Evolutionary conservation across 305 asterid species (phyloP).

Genomic region (Euphrasia arctica): DNA sequence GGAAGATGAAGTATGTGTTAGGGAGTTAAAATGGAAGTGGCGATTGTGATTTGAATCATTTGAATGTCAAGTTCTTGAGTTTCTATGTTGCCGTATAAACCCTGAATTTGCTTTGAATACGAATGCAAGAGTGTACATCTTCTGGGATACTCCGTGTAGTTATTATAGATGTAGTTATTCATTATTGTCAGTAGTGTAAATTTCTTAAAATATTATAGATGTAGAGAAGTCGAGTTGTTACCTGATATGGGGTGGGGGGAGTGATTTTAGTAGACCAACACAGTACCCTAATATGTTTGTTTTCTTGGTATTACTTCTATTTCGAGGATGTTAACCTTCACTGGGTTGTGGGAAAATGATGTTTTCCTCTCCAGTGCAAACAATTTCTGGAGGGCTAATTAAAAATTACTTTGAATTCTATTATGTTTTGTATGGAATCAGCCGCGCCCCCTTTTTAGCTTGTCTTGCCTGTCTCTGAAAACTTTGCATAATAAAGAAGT

Average conservation of each 20-base stretch:
- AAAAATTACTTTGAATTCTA: background rate
- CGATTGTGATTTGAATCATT: constrained; percentile 7
- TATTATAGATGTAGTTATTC: background rate
- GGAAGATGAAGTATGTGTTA: constrained; percentile 16
- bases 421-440: constrained; percentile 4
- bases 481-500: constrained; percentile 9
- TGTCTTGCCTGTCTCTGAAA: background rate
- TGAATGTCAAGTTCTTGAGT: constrained; percentile 14
- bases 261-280: background rate
- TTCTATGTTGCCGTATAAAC: constrained; percentile 13
- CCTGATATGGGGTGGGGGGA: constrained; percentile 4
- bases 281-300: background rate
- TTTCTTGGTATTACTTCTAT: background rate
- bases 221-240: background rate
- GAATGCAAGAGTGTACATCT: background rate
- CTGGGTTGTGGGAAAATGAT: constrained; percentile 3
- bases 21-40: background rate
- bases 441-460: background rate
- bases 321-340: background rate
- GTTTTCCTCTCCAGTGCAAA: constrained; percentile 10
- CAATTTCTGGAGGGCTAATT: constrained; percentile 8
- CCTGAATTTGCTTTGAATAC: constrained; percentile 7
- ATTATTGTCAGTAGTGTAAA: constrained; percentile 7
- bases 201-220: constrained; percentile 9
- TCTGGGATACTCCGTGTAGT: background rate